phyloP scores from a whole-genome alignment of 2,329 filamentous ascomycete genomes.

The Fusarium compactum region DNA sequence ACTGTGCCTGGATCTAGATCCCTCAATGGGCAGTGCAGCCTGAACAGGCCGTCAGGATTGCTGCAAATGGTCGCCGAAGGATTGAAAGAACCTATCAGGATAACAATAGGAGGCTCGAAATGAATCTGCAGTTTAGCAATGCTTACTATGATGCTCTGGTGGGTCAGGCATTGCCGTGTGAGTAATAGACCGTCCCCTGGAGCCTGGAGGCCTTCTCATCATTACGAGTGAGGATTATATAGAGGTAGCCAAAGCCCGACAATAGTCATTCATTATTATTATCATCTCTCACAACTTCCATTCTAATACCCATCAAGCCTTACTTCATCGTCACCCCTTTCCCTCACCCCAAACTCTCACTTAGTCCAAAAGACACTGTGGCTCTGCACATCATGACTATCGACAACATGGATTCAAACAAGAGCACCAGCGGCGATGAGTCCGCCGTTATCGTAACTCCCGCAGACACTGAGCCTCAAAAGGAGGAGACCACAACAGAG shows the following conservation, averaged over 20 bases:
- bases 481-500: constrained; percentile 26
- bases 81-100: constrained; percentile 2
- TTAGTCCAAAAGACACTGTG: not conserved
- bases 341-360: not conserved
- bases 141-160: not conserved
- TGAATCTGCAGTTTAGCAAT: not conserved
- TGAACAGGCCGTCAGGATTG: not conserved
- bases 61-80: constrained; percentile 4
- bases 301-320: not conserved
- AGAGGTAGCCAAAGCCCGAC: not conserved
- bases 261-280: not conserved
- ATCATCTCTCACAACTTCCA: not conserved
- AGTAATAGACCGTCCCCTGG: constrained; percentile 26
- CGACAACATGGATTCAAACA: constrained; percentile 41
- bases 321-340: not conserved
- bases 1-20: constrained; percentile 21
- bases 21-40: constrained; percentile 20
- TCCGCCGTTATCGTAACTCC: constrained; percentile 41
- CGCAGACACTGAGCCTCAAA: constrained; percentile 36
- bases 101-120: too few species aligned
- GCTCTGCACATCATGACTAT: constrained; percentile 16
- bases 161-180: constrained; percentile 22
- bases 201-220: not conserved
- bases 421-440: constrained; percentile 38
- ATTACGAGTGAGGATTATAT: constrained; percentile 18